Conservation (phyloP, 257 asterid species). For the Euphrasia confusa region DNA sequence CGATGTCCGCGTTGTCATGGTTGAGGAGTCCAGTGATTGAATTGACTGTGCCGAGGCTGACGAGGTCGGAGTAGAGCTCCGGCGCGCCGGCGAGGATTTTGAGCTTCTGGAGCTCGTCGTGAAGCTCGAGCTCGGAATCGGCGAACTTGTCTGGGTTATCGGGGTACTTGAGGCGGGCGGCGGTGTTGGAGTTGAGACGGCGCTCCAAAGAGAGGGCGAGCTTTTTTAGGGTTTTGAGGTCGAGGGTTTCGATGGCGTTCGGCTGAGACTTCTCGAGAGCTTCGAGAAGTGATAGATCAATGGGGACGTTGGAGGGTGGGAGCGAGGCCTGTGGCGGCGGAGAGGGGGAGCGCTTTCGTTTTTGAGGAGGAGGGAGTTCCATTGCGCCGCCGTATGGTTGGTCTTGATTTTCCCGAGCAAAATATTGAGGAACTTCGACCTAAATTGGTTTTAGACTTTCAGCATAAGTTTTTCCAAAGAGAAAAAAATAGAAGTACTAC, state of each 20-base stretch:
- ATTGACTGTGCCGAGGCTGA: slow-evolving; percentile 65
- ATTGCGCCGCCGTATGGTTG: slow-evolving; percentile 28
- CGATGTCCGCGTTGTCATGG: slow-evolving; percentile 81
- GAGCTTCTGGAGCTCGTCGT: slow-evolving; percentile 91
- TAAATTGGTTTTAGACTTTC: neutral
- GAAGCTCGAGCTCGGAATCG: slow-evolving; percentile 90
- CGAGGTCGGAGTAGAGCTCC: slow-evolving; percentile 89
- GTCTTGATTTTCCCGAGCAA: slow-evolving; percentile 6
- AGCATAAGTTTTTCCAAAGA: no score
- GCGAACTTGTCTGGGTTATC: slow-evolving; percentile 96
- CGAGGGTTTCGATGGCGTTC: slow-evolving; percentile 68
- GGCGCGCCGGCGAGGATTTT: slow-evolving; percentile 90
- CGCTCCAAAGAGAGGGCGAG: slow-evolving; percentile 85
- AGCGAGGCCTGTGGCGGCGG: slow-evolving; percentile 21
- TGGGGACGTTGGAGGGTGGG: slow-evolving; percentile 20
- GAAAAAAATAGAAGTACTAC: no score
- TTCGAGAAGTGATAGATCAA: slow-evolving; percentile 83
- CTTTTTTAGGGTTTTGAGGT: slow-evolving; percentile 79
- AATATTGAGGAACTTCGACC: neutral
- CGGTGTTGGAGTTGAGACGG: slow-evolving; percentile 85
- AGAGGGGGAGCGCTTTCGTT: slow-evolving; percentile 59
- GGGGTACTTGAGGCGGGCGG: slow-evolving; percentile 89
- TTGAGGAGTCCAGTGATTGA: slow-evolving; percentile 69
- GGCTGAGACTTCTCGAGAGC: slow-evolving; percentile 83
- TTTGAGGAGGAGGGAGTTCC: slow-evolving; percentile 42